Evolutionary conservation across 257 asterid genomes (phyloP).

Genomic region (Marsdenia floribunda): DNA sequence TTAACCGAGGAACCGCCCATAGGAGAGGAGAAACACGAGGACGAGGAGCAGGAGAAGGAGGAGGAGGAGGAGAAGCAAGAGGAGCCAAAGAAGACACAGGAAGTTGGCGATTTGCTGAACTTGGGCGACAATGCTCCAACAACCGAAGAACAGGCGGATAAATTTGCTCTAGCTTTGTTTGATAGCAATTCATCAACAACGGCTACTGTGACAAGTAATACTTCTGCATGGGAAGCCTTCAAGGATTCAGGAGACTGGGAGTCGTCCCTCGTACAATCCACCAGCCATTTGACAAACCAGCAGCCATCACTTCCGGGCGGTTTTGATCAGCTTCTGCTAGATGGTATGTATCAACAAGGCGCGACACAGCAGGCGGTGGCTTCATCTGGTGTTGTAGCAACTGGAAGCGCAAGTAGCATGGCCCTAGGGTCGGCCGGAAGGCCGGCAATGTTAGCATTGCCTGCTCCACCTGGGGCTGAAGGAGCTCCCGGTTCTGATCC

Average conservation of each 20-base stretch:
- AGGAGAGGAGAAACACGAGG: conserved; percentile 1
- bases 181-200: conserved; percentile 41
- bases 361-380: conserved; percentile 45
- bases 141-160: conserved; percentile 55
- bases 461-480: conserved; percentile 63
- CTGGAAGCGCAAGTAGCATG: conserved; percentile 79
- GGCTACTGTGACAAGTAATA: conserved; percentile 21
- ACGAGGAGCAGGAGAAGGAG: conserved; percentile 7
- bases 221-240: conserved; percentile 86
- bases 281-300: conserved; percentile 71
- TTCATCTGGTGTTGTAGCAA: conserved; percentile 55
- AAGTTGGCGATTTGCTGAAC: conserved; percentile 67
- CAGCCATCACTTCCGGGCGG: conserved; percentile 61
- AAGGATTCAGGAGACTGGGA: conserved; percentile 85
- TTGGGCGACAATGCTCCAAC: conserved; percentile 51
- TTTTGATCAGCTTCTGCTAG: conserved; percentile 50
- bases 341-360: conserved; percentile 92
- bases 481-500: conserved; percentile 30
- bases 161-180: conserved; percentile 73
- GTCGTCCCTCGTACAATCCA: conserved; percentile 55
- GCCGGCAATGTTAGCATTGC: conserved; percentile 76
- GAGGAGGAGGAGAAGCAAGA: conserved; percentile 20
- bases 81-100: conserved; percentile 29
- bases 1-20: conserved; percentile 7
- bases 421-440: conserved; percentile 83